Conservation (phyloP, 768 basidiomycete species). For the Gloeopeniophorella convolvens region DNA sequence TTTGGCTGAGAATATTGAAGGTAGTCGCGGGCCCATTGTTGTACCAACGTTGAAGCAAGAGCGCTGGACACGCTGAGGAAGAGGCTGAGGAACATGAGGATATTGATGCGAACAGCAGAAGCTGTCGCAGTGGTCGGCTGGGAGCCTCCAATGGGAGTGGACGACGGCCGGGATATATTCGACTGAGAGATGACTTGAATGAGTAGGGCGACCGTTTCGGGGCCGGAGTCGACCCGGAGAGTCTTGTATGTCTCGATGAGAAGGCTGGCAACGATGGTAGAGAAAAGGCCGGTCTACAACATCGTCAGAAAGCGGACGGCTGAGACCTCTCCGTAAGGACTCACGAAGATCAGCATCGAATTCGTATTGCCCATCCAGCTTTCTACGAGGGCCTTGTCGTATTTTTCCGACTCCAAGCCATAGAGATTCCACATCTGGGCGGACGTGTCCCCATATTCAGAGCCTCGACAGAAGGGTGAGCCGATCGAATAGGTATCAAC, state of each 20-base stretch:
- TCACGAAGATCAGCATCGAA: constrained; percentile 9
- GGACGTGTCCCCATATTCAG: no score
- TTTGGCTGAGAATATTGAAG: no score
- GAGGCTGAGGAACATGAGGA: constrained; percentile 1
- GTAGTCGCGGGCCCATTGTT: constrained; percentile 2
- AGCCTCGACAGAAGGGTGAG: no score
- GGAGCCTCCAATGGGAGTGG: no score
- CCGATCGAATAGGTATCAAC: no score
- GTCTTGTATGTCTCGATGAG: constrained; percentile 12
- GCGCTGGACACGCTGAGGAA: not conserved
- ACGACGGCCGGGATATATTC: no score
- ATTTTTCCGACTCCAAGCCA: not conserved
- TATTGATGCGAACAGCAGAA: constrained; percentile 1
- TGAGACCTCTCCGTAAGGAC: no score
- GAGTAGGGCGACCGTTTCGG: not conserved
- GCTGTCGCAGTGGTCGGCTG: not conserved
- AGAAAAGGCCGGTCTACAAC: no score
- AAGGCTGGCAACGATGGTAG: constrained; percentile 9
- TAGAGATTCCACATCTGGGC: constrained; percentile 11
- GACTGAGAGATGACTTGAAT: not conserved
- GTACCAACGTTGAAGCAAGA: not conserved
- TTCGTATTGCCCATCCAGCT: constrained; percentile 12
- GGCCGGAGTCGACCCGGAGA: not conserved
- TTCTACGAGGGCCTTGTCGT: constrained; percentile 4
- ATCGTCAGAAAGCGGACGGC: no score